phyloP scores from a whole-genome alignment of 2,329 filamentous ascomycete species.

The Hypoxylon sp. region DNA sequence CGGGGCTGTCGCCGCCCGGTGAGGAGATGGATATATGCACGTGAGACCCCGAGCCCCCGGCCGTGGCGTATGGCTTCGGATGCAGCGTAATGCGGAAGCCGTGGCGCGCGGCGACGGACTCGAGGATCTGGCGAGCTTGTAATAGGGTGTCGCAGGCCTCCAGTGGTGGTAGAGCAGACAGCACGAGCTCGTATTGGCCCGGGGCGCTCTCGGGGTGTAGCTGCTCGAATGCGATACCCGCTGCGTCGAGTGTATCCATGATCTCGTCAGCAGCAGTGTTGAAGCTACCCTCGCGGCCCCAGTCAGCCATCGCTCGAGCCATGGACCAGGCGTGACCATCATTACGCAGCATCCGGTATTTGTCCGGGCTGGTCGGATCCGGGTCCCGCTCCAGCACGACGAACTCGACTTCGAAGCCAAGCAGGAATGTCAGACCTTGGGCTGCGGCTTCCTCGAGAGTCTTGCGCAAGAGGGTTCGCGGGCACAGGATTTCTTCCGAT shows the following conservation, averaged over 20 bases:
- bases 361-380: conserved; percentile 47
- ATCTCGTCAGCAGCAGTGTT: conserved; percentile 76
- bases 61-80: conserved; percentile 74
- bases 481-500: conserved; percentile 69
- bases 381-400: conserved; percentile 72
- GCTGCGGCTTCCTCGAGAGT: conserved; percentile 67
- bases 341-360: conserved; percentile 64
- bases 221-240: conserved; percentile 78
- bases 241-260: conserved; percentile 69
- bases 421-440: conserved; percentile 70
- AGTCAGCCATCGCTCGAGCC: conserved; percentile 73
- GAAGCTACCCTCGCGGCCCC: conserved; percentile 60
- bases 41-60: conserved; percentile 77
- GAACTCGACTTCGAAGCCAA: conserved; percentile 89
- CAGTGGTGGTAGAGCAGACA: conserved; percentile 74
- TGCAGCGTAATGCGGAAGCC: conserved; percentile 79
- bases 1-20: conserved; percentile 56
- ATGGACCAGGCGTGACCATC: conserved; percentile 80
- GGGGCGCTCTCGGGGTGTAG: conserved; percentile 81
- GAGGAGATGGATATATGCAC: conserved; percentile 78
- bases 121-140: conserved; percentile 78
- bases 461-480: conserved; percentile 73
- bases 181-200: conserved; percentile 84
- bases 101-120: conserved; percentile 72
- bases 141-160: conserved; percentile 80